Base-by-base conservation (phyloP, 768 basidiomycete species). In the Podaxis pistillaris region DNA sequence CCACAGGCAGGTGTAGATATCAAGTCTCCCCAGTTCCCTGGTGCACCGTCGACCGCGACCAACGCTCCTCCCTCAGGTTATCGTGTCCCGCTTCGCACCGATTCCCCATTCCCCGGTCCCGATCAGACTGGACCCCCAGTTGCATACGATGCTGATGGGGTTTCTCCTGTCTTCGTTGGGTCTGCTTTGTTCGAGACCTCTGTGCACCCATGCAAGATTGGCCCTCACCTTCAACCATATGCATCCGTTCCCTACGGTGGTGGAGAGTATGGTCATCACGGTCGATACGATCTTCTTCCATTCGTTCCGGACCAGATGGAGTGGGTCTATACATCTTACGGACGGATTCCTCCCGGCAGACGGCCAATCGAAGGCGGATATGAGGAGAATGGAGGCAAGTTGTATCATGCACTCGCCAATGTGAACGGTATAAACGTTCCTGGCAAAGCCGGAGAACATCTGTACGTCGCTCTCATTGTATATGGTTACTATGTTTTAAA, bases 171-270 rank as follows among this genome's bases (percentile, higher is more conserved):
- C 63, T 94, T 80, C 75, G 66, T 94, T 36, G 92, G 91, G 13
- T 90, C 89, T 4, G 92, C 90, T 11, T 74, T 93, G 51, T 78
- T 92, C 69, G 78, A 76, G 60, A 75, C 78, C 64, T 85, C 86
- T 0, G 89, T 93, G 2, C 91, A 94, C 63, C 92, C 92, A 3
- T 93, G 92, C 83, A 94, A 94, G 78, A 84, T 93, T 67, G 85
- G 78, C 0, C 84, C 87, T 9, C 72, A 80, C 65, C 82, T 90
- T n/a, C 68, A 72, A n/a, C 69, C 81, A 65, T 66, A 77, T 72
- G 63, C 84, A 72, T 69, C 80, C 24, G 86, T 92, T 1, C 78
- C 90, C 2, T 91, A 83, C 66, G 89, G 83, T 13, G 88, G 89
- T 4, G 67, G 64, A 4, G 91, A 92, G 74, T 60, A 79, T 44